Evolutionary conservation across 495 filamentous ascomycete genomes (phyloP).

Genomic region (Chlorociboria aeruginascens): DNA sequence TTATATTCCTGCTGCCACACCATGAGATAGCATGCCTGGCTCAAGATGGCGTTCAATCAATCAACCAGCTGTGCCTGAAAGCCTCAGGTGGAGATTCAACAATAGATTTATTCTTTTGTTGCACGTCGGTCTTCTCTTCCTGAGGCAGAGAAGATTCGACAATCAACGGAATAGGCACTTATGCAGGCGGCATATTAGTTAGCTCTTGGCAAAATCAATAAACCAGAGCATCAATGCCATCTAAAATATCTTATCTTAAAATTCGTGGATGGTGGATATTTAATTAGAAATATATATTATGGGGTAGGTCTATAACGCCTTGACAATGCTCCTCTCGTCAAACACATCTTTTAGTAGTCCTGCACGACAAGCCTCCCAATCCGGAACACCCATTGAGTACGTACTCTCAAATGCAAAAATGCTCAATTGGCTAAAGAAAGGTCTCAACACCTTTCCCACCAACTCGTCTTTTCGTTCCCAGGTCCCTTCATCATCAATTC

Average conservation of each 20-base stretch:
- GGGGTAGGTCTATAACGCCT: slow-evolving; percentile 21
- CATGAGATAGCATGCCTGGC: background rate
- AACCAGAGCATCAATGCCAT: no score
- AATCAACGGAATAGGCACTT: no score
- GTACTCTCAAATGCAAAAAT: slow-evolving; percentile 87
- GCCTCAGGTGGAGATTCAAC: no score
- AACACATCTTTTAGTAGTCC: slow-evolving; percentile 72
- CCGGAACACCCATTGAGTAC: slow-evolving; percentile 67
- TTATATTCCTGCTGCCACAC: slow-evolving; percentile 27
- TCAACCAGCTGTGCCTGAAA: no score
- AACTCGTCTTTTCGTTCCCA: slow-evolving; percentile 55
- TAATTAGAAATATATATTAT: background rate
- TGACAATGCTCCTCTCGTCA: slow-evolving; percentile 57
- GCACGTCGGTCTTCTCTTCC: no score
- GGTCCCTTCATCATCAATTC: slow-evolving; percentile 35
- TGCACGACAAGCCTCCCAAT: slow-evolving; percentile 54
- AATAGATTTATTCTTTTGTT: no score
- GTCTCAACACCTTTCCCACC: slow-evolving; percentile 61
- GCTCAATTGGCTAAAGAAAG: slow-evolving; percentile 84
- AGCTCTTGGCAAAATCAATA: no score
- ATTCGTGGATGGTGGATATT: background rate
- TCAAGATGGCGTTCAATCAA: no score
- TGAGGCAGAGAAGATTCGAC: no score
- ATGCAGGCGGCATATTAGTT: no score
- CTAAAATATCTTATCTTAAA: background rate